Evolutionary conservation across 805 yeast genomes (phyloP).

Genomic region (Metschnikowia colocasiae): DNA sequence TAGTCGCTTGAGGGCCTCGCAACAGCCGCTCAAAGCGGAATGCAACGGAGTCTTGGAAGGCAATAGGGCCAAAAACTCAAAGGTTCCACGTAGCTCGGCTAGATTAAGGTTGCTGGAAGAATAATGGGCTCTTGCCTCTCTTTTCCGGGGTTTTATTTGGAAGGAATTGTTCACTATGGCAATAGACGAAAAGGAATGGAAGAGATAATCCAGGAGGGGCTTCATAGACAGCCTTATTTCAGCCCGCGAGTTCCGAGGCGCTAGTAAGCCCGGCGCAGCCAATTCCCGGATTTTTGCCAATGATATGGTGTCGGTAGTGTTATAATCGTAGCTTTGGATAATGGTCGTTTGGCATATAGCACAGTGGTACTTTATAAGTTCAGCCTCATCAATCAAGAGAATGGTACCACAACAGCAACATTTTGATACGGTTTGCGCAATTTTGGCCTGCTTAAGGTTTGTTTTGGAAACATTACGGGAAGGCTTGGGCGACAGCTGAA

Average conservation of each 20-base stretch:
- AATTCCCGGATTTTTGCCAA: conserved; percentile 29
- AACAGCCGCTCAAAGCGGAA: conserved; percentile 49
- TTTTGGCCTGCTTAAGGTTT: conserved; percentile 1
- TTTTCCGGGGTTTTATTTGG: conserved; percentile 21
- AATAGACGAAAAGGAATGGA: conserved; percentile 45
- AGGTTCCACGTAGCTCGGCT: conserved; percentile 45
- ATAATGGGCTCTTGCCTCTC: conserved; percentile 31
- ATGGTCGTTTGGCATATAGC: conserved; percentile 56
- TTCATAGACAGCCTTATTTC: conserved; percentile 37
- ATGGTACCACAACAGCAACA: conserved; percentile 40
- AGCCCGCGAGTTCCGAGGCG: conserved; percentile 4
- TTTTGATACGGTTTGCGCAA: conserved; percentile 19
- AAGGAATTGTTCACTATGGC: conserved; percentile 55
- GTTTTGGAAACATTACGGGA: conserved; percentile 12
- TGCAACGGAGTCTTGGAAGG: conserved; percentile 62
- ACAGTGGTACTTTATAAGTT: conserved; percentile 49
- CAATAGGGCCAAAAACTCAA: conserved; percentile 42
- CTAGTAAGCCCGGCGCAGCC: conserved; percentile 33
- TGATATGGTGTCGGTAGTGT: conserved; percentile 20
- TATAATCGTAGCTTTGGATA: conserved; percentile 18
- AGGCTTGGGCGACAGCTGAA: conserved; percentile 18
- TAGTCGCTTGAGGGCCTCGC: conserved; percentile 48
- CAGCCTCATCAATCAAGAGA: conserved; percentile 26
- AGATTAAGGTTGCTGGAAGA: conserved; percentile 49
- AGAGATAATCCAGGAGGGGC: conserved; percentile 50